Percentiles rank a stretch among this genome's conserved stretches.
These are phyloP conservation scores for Orbilia ellipsospora DNA, from an alignment of 2,329 filamentous ascomycete species.

Conservation along the genomic window DNA sequence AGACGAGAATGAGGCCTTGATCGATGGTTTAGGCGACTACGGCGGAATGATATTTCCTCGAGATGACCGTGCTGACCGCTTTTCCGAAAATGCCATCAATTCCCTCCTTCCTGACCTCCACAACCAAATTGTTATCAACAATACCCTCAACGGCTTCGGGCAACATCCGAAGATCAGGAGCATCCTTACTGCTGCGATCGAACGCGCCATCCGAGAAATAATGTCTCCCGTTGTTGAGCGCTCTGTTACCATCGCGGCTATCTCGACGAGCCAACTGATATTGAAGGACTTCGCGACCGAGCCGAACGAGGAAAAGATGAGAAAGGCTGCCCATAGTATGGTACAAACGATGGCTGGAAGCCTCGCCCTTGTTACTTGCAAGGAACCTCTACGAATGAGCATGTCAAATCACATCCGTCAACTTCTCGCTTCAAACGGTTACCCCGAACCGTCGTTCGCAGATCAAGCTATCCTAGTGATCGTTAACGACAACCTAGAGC, in stretches of 20 bases:
- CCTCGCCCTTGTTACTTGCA: conserved; percentile 95
- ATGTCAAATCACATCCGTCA: conserved; percentile 95
- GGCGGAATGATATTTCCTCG: conserved; percentile 68
- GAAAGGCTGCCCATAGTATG: conserved; percentile 89
- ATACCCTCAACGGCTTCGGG: conserved; percentile 58
- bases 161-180: conserved; percentile 65
- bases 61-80: conserved; percentile 48
- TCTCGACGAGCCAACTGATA: conserved; percentile 94
- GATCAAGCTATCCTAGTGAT: conserved; percentile 98
- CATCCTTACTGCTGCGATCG: conserved; percentile 87
- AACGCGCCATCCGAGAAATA: conserved; percentile 91
- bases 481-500: conserved; percentile 95
- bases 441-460: conserved; percentile 77
- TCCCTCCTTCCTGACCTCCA: conserved; percentile 51
- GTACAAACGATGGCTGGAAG: conserved; percentile 94
- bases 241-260: conserved; percentile 96
- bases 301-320: conserved; percentile 85
- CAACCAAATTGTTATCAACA: conserved; percentile 55
- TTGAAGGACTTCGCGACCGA: conserved; percentile 97
- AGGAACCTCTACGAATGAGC: conserved; percentile 94
- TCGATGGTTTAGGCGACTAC: conserved; percentile 67
- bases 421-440: conserved; percentile 75
- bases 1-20: conserved; percentile 65
- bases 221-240: conserved; percentile 97
- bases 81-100: conserved; percentile 53